Conservation (phyloP, 1,284 basidiomycete genomes). For the Paramarasmius palmivorus region DNA sequence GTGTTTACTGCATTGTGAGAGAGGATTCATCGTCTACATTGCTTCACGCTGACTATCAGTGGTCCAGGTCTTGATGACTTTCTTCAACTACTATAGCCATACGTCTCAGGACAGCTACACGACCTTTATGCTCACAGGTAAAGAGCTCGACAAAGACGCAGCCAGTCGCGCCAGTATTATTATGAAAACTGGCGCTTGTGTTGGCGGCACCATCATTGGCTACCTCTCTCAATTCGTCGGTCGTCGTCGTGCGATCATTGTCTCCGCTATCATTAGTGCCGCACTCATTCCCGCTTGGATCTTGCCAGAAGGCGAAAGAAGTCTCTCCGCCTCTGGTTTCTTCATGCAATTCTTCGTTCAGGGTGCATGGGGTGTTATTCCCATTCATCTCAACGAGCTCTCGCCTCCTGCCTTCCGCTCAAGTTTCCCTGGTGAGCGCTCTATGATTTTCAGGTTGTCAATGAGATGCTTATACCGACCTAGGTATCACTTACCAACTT, state of each 20-base stretch:
- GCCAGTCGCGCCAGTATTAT: conserved; percentile 14
- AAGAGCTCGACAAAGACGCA: conserved; percentile 10
- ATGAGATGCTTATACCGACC: no score
- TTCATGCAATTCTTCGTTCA: conserved; percentile 19
- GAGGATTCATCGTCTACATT: no score
- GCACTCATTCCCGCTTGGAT: conserved; percentile 16
- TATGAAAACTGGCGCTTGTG: conserved; percentile 14
- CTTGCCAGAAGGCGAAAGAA: conserved; percentile 6
- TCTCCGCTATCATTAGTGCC: conserved; percentile 8
- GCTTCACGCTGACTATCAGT: no score
- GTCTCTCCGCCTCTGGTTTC: conserved; percentile 13
- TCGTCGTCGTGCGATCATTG: conserved; percentile 12
- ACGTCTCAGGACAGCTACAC: conserved; percentile 16
- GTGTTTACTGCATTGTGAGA: background rate
- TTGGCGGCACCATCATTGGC: conserved; percentile 15
- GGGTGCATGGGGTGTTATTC: conserved; percentile 18
- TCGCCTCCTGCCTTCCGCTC: conserved; percentile 43
- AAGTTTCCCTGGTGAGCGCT: conserved; percentile 34
- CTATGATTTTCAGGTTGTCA: background rate
- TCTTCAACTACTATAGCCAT: conserved; percentile 17
- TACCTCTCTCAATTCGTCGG: conserved; percentile 14
- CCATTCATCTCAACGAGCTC: conserved; percentile 35
- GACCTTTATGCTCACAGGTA: conserved; percentile 12
- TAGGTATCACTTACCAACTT: conserved; percentile 35
- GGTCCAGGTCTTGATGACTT: conserved; percentile 16